A percentile compares a stretch with the other conserved stretches of the same genome.
Evolutionary conservation across 352 stramenopile species (phyloP).

Genomic region (Globisporangium mamillatum): DNA sequence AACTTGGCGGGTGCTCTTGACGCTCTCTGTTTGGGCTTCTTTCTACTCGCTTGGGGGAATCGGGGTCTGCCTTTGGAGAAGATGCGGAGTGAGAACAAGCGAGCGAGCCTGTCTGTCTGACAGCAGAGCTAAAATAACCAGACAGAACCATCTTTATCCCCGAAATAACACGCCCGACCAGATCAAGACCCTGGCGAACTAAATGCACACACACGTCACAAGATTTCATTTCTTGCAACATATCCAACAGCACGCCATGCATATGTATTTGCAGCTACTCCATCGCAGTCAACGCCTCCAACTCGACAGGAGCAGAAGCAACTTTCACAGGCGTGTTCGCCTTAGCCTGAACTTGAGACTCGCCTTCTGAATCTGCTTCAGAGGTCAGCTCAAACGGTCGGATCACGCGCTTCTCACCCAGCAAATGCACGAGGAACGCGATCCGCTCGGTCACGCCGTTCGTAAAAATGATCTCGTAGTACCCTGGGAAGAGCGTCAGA

Average conservation of each 20-base stretch:
- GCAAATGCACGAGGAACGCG: constrained; percentile 59
- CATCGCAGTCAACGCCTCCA: constrained; percentile 7
- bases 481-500: constrained; percentile 52
- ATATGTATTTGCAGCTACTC: constrained; percentile 2
- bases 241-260: not conserved
- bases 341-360: not conserved
- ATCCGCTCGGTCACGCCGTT: constrained; percentile 70
- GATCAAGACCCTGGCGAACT: not conserved
- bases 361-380: not conserved
- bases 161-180: not conserved
- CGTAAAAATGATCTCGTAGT: constrained; percentile 73
- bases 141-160: too few species aligned
- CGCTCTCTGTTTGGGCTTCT: not conserved
- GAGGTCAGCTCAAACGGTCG: constrained; percentile 30
- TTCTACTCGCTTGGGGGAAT: not conserved
- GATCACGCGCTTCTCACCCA: constrained; percentile 40
- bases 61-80: not conserved
- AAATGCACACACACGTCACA: not conserved
- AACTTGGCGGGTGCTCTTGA: not conserved
- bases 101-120: not conserved
- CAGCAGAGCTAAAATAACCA: not conserved
- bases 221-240: constrained; percentile 1
- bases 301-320: not conserved
- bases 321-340: not conserved
- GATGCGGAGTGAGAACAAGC: not conserved